A percentile compares a stretch with the other conserved stretches of the same genome.
phyloP scores from a whole-genome alignment of 306 rosid species.

The Castanea mollissima region DNA sequence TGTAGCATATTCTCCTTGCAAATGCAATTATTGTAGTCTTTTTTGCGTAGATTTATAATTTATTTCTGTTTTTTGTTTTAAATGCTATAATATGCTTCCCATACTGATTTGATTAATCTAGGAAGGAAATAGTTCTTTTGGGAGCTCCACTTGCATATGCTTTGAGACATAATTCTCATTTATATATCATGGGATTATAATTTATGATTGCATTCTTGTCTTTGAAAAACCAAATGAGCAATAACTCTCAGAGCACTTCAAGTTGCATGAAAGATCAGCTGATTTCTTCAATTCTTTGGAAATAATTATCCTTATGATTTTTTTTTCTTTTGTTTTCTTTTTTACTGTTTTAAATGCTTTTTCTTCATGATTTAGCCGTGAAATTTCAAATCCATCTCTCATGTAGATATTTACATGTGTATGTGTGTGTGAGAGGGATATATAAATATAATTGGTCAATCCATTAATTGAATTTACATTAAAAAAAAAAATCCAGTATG shows the following conservation, averaged over 20 bases:
- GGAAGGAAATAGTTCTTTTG: not conserved
- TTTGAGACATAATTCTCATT: conserved; percentile 11
- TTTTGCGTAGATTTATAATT: not conserved
- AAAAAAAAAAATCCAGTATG: not conserved
- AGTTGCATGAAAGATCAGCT: not conserved
- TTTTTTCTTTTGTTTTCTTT: not conserved
- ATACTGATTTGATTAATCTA: conserved; percentile 14
- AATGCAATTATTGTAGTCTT: conserved; percentile 12
- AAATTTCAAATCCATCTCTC: too few species aligned
- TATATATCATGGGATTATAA: not conserved
- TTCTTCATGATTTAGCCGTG: too few species aligned
- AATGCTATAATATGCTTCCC: not conserved
- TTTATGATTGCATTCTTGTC: not conserved
- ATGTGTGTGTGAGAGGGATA: not conserved
- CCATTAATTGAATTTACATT: not conserved
- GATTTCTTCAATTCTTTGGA: not conserved
- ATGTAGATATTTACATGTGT: not conserved
- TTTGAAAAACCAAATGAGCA: not conserved
- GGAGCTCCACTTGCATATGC: conserved; percentile 9
- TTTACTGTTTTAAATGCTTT: not conserved
- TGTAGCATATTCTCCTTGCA: conserved; percentile 10
- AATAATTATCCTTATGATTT: not conserved
- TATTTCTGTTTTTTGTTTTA: conserved; percentile 3
- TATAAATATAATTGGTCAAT: too few species aligned
- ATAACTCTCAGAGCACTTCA: not conserved